Percentiles rank a stretch among this genome's conserved stretches.
These are phyloP conservation scores for Talaromyces wortmannii DNA, from an alignment of 495 filamentous ascomycete species.

Conservation along the genomic window DNA sequence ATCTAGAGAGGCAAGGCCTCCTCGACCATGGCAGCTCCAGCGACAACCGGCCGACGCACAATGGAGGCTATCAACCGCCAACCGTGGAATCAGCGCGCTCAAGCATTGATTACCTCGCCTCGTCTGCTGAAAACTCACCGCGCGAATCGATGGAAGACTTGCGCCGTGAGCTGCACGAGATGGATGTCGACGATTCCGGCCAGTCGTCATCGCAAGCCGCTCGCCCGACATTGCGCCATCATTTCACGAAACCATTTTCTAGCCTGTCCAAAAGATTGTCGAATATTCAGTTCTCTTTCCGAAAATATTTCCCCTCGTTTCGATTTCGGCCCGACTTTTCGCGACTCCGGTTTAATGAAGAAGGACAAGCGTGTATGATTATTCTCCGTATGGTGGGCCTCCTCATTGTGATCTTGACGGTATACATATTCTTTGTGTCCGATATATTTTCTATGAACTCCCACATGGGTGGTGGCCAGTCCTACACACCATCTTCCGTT, in stretches of 20 bases:
- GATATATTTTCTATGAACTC: constrained; percentile 59
- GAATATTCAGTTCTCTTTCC: constrained; percentile 47
- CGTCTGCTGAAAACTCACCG: constrained; percentile 30
- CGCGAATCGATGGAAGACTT: constrained; percentile 52
- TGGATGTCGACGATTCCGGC: constrained; percentile 76
- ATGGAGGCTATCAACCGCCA: constrained; percentile 61
- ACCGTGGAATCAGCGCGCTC: constrained; percentile 66
- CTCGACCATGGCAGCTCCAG: constrained; percentile 31
- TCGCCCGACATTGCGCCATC: constrained; percentile 32
- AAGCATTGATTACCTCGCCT: constrained; percentile 51
- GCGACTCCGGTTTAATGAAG: constrained; percentile 19
- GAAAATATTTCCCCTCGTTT: constrained; percentile 38
- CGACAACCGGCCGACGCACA: constrained; percentile 20
- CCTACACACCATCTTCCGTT: constrained; percentile 52
- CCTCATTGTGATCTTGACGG: constrained; percentile 61
- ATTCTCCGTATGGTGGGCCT: constrained; percentile 67
- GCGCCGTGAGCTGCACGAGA: constrained; percentile 75
- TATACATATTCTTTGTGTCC: constrained; percentile 80
- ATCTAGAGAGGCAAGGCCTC: constrained; percentile 57
- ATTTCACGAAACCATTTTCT: constrained; percentile 40
- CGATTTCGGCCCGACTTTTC: constrained; percentile 26
- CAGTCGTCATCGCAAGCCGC: constrained; percentile 25
- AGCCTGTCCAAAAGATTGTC: constrained; percentile 46
- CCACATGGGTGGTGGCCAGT: constrained; percentile 32
- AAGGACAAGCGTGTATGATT: constrained; percentile 44